Percentiles rank a stretch among this genome's conserved stretches.
These are phyloP conservation scores for Jackrogersella multiformis DNA, from an alignment of 495 filamentous ascomycete genomes.

Conservation along the genomic window DNA sequence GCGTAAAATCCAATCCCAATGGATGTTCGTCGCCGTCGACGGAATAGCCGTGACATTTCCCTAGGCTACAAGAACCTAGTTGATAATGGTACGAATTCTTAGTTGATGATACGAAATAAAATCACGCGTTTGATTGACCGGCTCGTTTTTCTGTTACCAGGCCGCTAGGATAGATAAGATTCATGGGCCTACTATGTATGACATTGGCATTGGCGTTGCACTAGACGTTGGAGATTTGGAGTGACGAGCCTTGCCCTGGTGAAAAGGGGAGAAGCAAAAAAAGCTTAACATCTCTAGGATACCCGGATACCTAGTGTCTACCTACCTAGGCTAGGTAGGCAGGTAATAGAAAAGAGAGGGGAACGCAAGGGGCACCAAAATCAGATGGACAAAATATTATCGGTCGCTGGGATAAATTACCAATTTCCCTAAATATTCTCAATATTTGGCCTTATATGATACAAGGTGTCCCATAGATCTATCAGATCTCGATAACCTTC, in stretches of 20 bases:
- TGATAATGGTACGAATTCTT: conserved; percentile 12
- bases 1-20: conserved; percentile 13
- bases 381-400: conserved; percentile 12
- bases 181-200: not conserved
- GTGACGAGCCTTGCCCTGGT: too few species aligned
- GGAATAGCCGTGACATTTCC: conserved; percentile 1
- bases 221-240: too few species aligned
- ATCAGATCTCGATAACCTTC: conserved; percentile 4
- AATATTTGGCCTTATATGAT: not conserved
- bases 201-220: too few species aligned
- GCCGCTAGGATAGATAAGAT: not conserved
- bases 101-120: conserved; percentile 12
- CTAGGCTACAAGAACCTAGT: not conserved
- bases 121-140: conserved; percentile 24
- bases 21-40: conserved; percentile 15
- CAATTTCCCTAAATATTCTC: not conserved
- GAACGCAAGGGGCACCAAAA: not conserved
- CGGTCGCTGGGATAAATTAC: not conserved
- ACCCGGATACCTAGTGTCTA: too few species aligned
- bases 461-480: not conserved
- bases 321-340: too few species aligned
- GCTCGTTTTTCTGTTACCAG: not conserved
- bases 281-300: too few species aligned
- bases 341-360: not conserved
- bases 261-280: too few species aligned